phyloP scores from a whole-genome alignment of 805 yeast genomes.

The Cyberlindnera veronae region DNA sequence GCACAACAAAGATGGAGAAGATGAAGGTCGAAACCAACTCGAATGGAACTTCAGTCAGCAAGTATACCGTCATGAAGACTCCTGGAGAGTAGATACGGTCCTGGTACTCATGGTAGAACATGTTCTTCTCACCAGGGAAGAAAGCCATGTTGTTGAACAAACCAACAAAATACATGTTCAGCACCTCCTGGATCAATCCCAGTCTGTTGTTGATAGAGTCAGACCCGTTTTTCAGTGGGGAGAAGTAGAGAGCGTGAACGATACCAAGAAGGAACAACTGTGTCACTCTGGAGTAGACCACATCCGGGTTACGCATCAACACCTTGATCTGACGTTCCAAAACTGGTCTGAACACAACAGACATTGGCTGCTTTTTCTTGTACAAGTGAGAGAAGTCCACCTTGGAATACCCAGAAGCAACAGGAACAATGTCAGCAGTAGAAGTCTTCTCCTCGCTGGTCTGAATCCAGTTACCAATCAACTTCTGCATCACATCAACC shows the following conservation, averaged over 20 bases:
- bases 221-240: constrained; percentile 47
- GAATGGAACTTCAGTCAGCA: constrained; percentile 62
- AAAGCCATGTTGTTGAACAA: constrained; percentile 73
- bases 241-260: constrained; percentile 63
- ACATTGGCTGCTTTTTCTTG: constrained; percentile 11
- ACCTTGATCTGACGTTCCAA: constrained; percentile 33
- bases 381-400: constrained; percentile 6
- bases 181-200: constrained; percentile 72
- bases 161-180: constrained; percentile 74
- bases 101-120: constrained; percentile 73
- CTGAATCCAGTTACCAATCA: constrained; percentile 13
- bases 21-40: constrained; percentile 57
- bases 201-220: constrained; percentile 62
- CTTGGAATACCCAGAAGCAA: constrained; percentile 32
- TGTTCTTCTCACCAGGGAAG: constrained; percentile 69
- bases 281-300: constrained; percentile 57
- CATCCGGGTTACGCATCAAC: constrained; percentile 51
- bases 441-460: constrained; percentile 11
- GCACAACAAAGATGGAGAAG: constrained; percentile 58
- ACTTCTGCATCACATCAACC: constrained; percentile 6
- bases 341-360: constrained; percentile 33
- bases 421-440: constrained; percentile 16
- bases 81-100: constrained; percentile 66
- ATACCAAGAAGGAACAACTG: constrained; percentile 65
- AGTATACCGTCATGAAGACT: constrained; percentile 60